These are phyloP conservation scores for Cladosporium cucumerinum DNA, from an alignment of 2,329 filamentous ascomycete genomes.

Conservation along the genomic window DNA sequence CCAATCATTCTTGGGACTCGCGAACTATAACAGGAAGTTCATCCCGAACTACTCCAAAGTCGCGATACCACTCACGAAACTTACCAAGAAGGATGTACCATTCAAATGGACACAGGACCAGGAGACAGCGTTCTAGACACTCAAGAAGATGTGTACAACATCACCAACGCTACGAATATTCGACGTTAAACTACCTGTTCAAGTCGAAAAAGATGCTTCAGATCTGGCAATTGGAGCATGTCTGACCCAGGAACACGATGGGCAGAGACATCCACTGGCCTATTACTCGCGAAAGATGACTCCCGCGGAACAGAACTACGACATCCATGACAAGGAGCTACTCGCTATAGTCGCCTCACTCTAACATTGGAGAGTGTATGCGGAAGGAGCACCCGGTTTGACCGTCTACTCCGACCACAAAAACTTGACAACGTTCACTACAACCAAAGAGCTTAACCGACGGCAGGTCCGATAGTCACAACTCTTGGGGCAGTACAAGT, in stretches of 20 bases:
- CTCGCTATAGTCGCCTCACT: neutral
- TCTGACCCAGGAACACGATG: conserved; percentile 14
- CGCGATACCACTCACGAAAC: neutral
- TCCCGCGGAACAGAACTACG: conserved; percentile 20
- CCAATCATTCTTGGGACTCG: neutral
- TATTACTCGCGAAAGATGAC: conserved; percentile 21
- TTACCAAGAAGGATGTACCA: neutral
- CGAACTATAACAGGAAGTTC: neutral
- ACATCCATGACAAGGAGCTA: conserved; percentile 22
- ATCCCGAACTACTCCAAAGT: conserved; percentile 6
- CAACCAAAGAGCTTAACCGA: neutral
- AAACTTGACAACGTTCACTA: neutral
- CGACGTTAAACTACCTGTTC: conserved; percentile 6
- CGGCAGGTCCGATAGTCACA: neutral
- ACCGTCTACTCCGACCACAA: neutral
- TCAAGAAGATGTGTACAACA: neutral
- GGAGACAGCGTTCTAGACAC: neutral
- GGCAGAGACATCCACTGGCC: conserved; percentile 17
- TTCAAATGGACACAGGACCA: conserved; percentile 1
- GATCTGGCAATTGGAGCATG: conserved; percentile 17
- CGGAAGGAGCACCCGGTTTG: neutral
- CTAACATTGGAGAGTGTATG: neutral
- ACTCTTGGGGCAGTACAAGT: neutral
- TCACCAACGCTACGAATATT: conserved; percentile 15
- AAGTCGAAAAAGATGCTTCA: conserved; percentile 15